Evolutionary conservation across 768 basidiomycete species (phyloP).

Genomic region (Lactarius tabidus): DNA sequence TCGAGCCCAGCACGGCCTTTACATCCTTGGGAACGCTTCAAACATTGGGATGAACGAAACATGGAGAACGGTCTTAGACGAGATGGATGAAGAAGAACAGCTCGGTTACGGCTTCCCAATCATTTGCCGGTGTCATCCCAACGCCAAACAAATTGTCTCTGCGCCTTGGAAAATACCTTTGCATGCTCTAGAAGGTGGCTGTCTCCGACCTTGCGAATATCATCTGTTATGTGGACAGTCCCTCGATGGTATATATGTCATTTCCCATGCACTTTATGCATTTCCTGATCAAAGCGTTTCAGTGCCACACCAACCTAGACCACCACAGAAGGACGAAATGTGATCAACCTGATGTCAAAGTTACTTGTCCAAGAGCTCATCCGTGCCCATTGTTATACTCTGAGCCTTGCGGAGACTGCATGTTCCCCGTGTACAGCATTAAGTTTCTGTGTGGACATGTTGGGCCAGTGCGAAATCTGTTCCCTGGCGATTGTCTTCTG

Average conservation of each 20-base stretch:
- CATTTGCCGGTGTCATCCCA: conserved; percentile 23
- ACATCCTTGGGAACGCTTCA: conserved; percentile 63
- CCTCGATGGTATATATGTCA: conserved; percentile 27
- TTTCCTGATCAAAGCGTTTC: neutral
- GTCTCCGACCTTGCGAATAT: conserved; percentile 31
- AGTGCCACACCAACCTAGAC: conserved; percentile 29
- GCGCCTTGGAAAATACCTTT: conserved; percentile 19
- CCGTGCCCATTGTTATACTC: conserved; percentile 32
- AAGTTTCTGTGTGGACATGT: conserved; percentile 32
- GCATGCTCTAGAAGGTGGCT: conserved; percentile 31
- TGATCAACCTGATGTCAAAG: conserved; percentile 25
- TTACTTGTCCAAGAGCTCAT: conserved; percentile 28
- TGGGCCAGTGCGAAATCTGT: conserved; percentile 18
- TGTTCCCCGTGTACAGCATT: conserved; percentile 27
- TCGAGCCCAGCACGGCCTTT: conserved; percentile 69
- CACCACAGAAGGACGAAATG: conserved; percentile 29
- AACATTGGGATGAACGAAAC: conserved; percentile 50
- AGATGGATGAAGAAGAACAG: conserved; percentile 45
- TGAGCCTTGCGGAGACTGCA: conserved; percentile 30
- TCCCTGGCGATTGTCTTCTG: conserved; percentile 30
- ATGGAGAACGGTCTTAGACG: conserved; percentile 57
- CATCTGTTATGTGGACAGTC: conserved; percentile 34
- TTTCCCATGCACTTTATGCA: neutral
- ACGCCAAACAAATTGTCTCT: neutral
- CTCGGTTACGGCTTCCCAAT: conserved; percentile 14